phyloP scores from a whole-genome alignment of 2,329 filamentous ascomycete genomes.

The Verticillium tricorpus region DNA sequence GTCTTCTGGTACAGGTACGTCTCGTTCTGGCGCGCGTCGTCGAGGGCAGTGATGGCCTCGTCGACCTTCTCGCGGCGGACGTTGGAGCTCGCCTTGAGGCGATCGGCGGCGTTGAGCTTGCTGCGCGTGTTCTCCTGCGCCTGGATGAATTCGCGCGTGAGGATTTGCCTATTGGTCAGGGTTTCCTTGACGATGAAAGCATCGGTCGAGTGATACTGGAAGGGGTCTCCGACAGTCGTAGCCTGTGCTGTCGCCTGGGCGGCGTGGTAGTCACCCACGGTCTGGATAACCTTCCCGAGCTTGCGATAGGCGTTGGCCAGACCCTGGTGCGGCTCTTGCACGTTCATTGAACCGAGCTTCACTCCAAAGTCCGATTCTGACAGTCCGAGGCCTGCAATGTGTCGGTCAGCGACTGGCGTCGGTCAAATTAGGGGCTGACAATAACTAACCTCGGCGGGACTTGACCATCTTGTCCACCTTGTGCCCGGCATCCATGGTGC shows the following conservation, averaged over 20 bases:
- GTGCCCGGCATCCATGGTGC: slow-evolving; percentile 94
- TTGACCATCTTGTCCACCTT: slow-evolving; percentile 95
- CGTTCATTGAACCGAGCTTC: slow-evolving; percentile 79
- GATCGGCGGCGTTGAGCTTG: slow-evolving; percentile 80
- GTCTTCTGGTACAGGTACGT: slow-evolving; percentile 80
- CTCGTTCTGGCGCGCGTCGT: slow-evolving; percentile 82
- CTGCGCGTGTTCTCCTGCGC: slow-evolving; percentile 81
- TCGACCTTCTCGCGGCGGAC: slow-evolving; percentile 95
- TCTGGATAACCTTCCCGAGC: slow-evolving; percentile 88
- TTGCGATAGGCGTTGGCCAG: slow-evolving; percentile 90
- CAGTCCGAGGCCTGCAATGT: slow-evolving; percentile 71
- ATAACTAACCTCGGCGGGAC: slow-evolving; percentile 71
- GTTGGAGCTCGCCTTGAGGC: slow-evolving; percentile 79
- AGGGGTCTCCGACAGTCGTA: slow-evolving; percentile 86
- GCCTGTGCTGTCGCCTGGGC: slow-evolving; percentile 96
- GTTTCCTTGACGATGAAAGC: slow-evolving; percentile 98
- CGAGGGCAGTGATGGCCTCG: slow-evolving; percentile 86
- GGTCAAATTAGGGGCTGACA: neutral
- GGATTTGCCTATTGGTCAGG: slow-evolving; percentile 93
- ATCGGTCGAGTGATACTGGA: slow-evolving; percentile 92
- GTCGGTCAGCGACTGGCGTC: slow-evolving; percentile 15
- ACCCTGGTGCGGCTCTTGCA: slow-evolving; percentile 86
- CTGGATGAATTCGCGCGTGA: slow-evolving; percentile 87
- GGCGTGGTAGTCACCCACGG: slow-evolving; percentile 90
- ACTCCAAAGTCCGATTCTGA: slow-evolving; percentile 91